Conservation (phyloP, 2,329 filamentous ascomycete species). For the Chaetomium strumarium region DNA sequence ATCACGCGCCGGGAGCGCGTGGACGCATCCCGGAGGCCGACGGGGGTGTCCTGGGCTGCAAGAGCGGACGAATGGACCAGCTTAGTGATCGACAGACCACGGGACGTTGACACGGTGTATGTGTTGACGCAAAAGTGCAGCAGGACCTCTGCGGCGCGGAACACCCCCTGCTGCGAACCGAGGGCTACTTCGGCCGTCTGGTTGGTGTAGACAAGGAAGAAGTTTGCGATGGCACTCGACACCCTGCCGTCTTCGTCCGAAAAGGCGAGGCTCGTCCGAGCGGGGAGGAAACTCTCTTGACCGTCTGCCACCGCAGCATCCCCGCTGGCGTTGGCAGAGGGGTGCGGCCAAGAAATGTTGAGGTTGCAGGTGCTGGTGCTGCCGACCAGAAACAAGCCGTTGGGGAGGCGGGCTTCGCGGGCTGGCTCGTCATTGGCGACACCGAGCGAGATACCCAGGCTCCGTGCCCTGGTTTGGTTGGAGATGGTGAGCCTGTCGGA, state of each 20-base stretch:
- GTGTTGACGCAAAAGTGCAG: slow-evolving; percentile 29
- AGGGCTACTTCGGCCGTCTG: slow-evolving; percentile 1
- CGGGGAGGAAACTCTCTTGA: slow-evolving; percentile 16
- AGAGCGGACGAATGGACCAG: slow-evolving; percentile 16
- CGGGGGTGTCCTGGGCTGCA: not conserved
- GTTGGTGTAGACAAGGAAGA: slow-evolving; percentile 28
- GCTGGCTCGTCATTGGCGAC: slow-evolving; percentile 2
- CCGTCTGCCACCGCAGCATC: not conserved
- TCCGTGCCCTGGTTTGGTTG: not conserved
- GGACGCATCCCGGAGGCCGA: not conserved
- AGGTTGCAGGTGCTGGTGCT: slow-evolving; percentile 18
- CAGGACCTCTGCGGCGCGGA: slow-evolving; percentile 27
- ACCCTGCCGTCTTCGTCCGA: slow-evolving; percentile 13
- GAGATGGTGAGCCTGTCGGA: slow-evolving; percentile 20
- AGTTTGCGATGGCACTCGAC: slow-evolving; percentile 24
- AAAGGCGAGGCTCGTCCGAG: slow-evolving; percentile 22
- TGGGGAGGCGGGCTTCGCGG: slow-evolving; percentile 20
- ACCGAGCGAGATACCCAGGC: slow-evolving; percentile 1
- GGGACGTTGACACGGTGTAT: slow-evolving; percentile 17
- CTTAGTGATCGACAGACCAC: slow-evolving; percentile 15
- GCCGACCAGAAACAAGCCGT: slow-evolving; percentile 22
- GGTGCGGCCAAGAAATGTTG: slow-evolving; percentile 21
- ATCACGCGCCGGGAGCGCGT: not conserved
- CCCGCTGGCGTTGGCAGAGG: not conserved
- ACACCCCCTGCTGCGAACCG: not conserved